phyloP scores from a whole-genome alignment of 2,329 filamentous ascomycete species.

The Rhynchosporium graminicola region DNA sequence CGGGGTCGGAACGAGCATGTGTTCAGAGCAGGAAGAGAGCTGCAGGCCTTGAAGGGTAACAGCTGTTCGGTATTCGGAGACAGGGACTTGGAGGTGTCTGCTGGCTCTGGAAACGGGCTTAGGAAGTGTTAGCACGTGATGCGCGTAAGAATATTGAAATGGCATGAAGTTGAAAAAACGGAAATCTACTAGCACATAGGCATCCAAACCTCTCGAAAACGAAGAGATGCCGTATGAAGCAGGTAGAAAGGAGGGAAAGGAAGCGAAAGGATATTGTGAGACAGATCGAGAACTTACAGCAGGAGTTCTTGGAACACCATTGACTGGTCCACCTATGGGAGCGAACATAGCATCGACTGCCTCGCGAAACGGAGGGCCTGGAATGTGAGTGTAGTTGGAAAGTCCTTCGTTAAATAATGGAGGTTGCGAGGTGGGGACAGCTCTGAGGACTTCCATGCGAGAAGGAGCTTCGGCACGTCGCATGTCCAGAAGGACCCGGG shows the following conservation, averaged over 20 bases:
- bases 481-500: neutral
- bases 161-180: neutral
- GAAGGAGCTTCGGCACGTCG: constrained; percentile 8
- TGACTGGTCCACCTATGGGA: neutral
- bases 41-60: neutral
- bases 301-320: neutral
- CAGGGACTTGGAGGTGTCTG: neutral
- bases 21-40: constrained; percentile 4
- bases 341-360: neutral
- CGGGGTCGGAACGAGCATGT: constrained; percentile 3
- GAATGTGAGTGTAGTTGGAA: neutral
- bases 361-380: neutral
- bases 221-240: neutral
- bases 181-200: too few species aligned
- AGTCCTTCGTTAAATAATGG: neutral
- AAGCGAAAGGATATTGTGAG: neutral
- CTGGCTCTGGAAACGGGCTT: neutral
- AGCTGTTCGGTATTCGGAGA: neutral
- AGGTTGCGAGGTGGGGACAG: constrained; percentile 4
- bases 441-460: neutral
- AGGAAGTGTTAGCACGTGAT: neutral
- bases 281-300: neutral
- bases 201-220: too few species aligned
- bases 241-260: neutral
- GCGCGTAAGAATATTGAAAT: too few species aligned